phyloP scores from a whole-genome alignment of 2,329 filamentous ascomycete species.

The Phialophora expanda region DNA sequence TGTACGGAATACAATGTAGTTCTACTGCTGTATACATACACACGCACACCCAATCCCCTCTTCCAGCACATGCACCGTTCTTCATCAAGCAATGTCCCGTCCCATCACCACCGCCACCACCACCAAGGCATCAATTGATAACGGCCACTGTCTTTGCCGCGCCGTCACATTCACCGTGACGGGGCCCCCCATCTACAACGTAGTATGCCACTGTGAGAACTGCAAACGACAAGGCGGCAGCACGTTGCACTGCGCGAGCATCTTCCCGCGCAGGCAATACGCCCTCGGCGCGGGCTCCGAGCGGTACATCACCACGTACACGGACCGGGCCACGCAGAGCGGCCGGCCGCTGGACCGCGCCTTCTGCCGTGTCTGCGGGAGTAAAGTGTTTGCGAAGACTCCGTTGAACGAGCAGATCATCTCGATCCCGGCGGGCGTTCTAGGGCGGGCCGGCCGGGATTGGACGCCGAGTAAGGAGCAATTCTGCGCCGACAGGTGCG shows the following conservation, averaged over 20 bases:
- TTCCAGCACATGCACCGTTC: neutral
- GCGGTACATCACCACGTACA: slow-evolving; percentile 26
- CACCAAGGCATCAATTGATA: slow-evolving; percentile 15
- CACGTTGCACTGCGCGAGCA: slow-evolving; percentile 31
- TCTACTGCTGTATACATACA: neutral
- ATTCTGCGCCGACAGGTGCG: slow-evolving; percentile 25
- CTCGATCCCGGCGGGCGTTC: slow-evolving; percentile 28
- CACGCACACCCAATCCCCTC: neutral
- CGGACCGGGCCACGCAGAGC: slow-evolving; percentile 26
- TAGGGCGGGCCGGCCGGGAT: slow-evolving; percentile 9
- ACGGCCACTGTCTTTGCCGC: slow-evolving; percentile 32
- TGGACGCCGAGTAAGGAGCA: slow-evolving; percentile 33
- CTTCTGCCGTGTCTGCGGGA: slow-evolving; percentile 32
- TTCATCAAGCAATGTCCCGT: neutral
- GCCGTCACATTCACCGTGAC: slow-evolving; percentile 29
- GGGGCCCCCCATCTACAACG: slow-evolving; percentile 32
- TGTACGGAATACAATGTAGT: neutral
- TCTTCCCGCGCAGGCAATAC: slow-evolving; percentile 30
- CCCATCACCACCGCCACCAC: neutral
- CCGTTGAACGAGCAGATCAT: slow-evolving; percentile 33
- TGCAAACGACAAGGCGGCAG: slow-evolving; percentile 33
- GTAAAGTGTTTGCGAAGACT: slow-evolving; percentile 30
- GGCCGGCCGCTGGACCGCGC: slow-evolving; percentile 28
- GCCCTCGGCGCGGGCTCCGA: slow-evolving; percentile 21
- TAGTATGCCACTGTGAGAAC: slow-evolving; percentile 34